Base-by-base conservation (phyloP, 2,329 filamentous ascomycete genomes). In the Hypoxylon sp. region DNA sequence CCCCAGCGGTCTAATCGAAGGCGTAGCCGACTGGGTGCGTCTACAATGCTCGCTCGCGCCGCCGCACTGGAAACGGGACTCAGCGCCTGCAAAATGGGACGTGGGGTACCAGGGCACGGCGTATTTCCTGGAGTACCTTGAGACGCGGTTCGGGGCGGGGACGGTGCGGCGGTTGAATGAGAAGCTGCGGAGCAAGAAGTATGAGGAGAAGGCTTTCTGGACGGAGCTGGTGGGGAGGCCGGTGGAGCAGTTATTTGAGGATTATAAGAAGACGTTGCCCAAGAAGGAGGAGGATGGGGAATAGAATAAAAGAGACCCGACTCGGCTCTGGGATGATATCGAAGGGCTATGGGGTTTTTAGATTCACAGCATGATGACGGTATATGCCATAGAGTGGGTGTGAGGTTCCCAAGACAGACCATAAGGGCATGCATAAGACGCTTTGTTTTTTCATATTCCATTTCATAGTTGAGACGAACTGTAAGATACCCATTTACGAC, bases 11-110 rank as follows among this genome's bases (percentile, higher is more conserved):
- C 80, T 98, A 50, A 90, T 97, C 61, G 95, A 98, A 80, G 95
- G 95, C 0, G 89, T 98, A 58, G 95, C 95, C 19, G 96, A 98
- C 80, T 98, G 93, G 88, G 94, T 98, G 23, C 87, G 95, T 1
- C 81, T 98, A 67, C 89, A 88, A 70, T 90, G 90, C 53, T 87
- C 86, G 0, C 85, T 97, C 28, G 87, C 84, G 7, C 93, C 95
- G 43, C 92, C 93, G 53, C 94, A 98, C 80, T 98, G 95, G 95
- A 90, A 88, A 76, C 83, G 82, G 2, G 69, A 60, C 28, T 34
- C 60, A 13, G 60, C 50, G 11, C 61, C 65, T 0, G 86, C 86
- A 17, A 84, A 86, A n/a, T 98, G 94, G 94, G 93, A 97, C 79
- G 87, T 85, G 41, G 94, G 94, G 0, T 98, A 98, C 80, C 91